phyloP scores from a whole-genome alignment of 73 alveolate species.

The Paramecium caudatum region DNA sequence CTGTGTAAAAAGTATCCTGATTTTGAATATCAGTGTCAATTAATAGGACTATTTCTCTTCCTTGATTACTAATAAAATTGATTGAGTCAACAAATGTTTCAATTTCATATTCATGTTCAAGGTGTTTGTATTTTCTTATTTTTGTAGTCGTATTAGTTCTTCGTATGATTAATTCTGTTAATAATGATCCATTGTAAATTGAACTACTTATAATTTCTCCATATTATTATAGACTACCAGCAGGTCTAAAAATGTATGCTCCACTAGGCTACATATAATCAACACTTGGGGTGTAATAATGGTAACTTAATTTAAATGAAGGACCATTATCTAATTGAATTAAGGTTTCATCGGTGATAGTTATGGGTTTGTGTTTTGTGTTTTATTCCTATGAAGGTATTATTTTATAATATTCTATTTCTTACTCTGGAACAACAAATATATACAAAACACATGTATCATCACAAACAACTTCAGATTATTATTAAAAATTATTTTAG shows the following conservation, averaged over 20 bases:
- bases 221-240: neutral
- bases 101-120: neutral
- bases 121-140: constrained; percentile 6
- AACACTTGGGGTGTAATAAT: neutral
- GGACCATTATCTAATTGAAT: neutral
- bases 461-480: neutral
- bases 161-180: neutral
- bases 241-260: constrained; percentile 67
- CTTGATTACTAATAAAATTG: neutral
- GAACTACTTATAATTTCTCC: neutral
- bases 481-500: neutral
- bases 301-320: neutral
- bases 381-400: neutral
- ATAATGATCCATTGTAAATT: neutral
- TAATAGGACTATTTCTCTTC: constrained; percentile 21
- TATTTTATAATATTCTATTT: neutral
- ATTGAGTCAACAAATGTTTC: constrained; percentile 41
- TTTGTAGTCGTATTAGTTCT: neutral
- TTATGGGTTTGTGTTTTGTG: neutral
- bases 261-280: constrained; percentile 26
- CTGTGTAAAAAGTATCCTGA: constrained; percentile 79
- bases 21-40: neutral
- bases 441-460: neutral
- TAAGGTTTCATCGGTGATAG: neutral
- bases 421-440: neutral